Percentiles rank a stretch among this genome's conserved stretches.
phyloP scores from a whole-genome alignment of 768 basidiomycete genomes.

The Xanthoconium purpureum region DNA sequence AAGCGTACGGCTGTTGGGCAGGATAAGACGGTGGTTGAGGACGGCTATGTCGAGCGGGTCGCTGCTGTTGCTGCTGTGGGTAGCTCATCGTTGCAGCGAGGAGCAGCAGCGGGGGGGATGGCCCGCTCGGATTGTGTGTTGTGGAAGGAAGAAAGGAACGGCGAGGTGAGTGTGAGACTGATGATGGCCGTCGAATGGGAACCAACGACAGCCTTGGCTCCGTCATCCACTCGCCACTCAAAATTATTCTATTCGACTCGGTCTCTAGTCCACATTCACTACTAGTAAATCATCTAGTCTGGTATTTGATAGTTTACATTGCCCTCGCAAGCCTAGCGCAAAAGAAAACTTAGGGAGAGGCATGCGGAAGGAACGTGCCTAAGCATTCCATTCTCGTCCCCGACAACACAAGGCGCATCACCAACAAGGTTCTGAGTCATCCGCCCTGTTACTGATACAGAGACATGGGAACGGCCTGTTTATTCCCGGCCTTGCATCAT shows the following conservation, averaged over 20 bases:
- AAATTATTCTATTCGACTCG: not conserved
- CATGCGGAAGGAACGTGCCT: conserved; percentile 14
- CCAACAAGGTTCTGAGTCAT: too few relatives aligned
- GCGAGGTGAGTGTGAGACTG: conserved; percentile 17
- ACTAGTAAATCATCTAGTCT: too few relatives aligned
- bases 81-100: conserved; percentile 29
- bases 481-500: not conserved
- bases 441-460: too few relatives aligned
- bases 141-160: conserved; percentile 15
- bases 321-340: not conserved
- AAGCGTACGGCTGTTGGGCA: conserved; percentile 22
- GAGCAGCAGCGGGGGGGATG: not conserved
- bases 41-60: conserved; percentile 26
- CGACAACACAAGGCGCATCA: too few relatives aligned
- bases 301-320: not conserved
- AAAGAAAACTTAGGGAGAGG: not conserved
- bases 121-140: conserved; percentile 1
- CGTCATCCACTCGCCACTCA: conserved; percentile 17
- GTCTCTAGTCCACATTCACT: conserved; percentile 1
- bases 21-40: conserved; percentile 41
- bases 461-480: not conserved
- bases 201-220: not conserved
- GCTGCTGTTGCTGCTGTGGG: conserved; percentile 43
- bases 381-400: not conserved
- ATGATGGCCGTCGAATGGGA: not conserved